Evolutionary conservation across 2,329 filamentous ascomycete genomes (phyloP).

Genomic region (Metarhizium rileyi): DNA sequence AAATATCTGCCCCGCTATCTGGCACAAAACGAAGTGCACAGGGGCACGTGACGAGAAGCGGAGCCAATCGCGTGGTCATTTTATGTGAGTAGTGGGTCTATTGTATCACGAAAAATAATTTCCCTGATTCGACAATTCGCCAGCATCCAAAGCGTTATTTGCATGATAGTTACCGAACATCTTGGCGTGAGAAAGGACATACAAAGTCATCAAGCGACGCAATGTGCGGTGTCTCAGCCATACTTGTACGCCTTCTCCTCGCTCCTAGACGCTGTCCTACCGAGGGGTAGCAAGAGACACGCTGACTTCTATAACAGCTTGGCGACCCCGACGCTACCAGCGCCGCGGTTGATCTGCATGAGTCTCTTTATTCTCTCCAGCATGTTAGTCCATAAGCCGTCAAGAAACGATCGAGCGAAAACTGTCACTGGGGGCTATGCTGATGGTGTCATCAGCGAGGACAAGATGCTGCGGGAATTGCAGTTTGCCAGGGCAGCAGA

Average conservation of each 20-base stretch:
- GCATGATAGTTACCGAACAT: not conserved
- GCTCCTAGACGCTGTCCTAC: not conserved
- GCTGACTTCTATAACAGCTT: slow-evolving; percentile 13
- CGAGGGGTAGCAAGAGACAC: not conserved
- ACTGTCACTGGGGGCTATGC: slow-evolving; percentile 9
- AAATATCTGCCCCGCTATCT: too few relatives aligned
- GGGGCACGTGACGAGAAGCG: too few relatives aligned
- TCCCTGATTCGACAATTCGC: not conserved
- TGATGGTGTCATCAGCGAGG: slow-evolving; percentile 37
- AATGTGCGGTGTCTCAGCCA: slow-evolving; percentile 7
- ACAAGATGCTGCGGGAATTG: slow-evolving; percentile 83
- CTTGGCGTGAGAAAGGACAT: not conserved
- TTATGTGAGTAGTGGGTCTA: not conserved
- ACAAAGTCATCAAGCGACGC: not conserved
- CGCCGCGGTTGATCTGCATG: slow-evolving; percentile 58
- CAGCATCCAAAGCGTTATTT: not conserved
- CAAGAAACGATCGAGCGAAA: slow-evolving; percentile 6
- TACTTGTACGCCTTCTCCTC: slow-evolving; percentile 3
- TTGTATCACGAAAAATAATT: not conserved
- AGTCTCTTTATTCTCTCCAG: slow-evolving; percentile 62
- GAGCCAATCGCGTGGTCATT: not conserved
- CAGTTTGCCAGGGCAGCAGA: slow-evolving; percentile 66
- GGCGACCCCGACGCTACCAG: slow-evolving; percentile 22
- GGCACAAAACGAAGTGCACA: too few relatives aligned
- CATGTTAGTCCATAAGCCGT: slow-evolving; percentile 22